A percentile compares a stretch with the other conserved stretches of the same genome.
phyloP scores from a whole-genome alignment of 768 basidiomycete genomes.

The Suillus cothurnatus region DNA sequence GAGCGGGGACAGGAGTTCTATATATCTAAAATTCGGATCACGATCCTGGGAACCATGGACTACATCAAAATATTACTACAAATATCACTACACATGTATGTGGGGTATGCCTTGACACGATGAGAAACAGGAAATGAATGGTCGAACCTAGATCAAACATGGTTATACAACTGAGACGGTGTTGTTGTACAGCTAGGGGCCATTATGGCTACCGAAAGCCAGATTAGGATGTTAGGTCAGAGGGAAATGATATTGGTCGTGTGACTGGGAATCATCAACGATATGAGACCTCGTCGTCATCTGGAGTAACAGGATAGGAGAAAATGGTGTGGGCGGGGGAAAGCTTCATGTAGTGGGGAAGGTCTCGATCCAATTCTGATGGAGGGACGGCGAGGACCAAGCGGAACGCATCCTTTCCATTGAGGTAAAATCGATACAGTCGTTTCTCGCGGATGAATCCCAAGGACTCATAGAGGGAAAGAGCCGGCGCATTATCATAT shows the following conservation, averaged over 20 bases:
- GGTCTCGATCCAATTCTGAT: constrained; percentile 25
- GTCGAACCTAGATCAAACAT: background rate
- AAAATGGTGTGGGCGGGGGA: constrained; percentile 21
- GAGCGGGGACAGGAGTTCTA: background rate
- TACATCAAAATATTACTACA: constrained; percentile 7
- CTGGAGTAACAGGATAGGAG: constrained; percentile 24
- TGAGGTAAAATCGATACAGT: constrained; percentile 93
- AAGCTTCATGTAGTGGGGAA: constrained; percentile 14
- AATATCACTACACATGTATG: constrained; percentile 7
- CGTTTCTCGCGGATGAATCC: constrained; percentile 97
- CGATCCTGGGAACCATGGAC: background rate
- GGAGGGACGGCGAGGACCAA: constrained; percentile 66
- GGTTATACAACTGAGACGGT: constrained; percentile 4
- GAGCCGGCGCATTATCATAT: constrained; percentile 85
- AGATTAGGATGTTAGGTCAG: constrained; percentile 1
- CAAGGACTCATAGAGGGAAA: constrained; percentile 87
- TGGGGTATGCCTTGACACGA: constrained; percentile 6
- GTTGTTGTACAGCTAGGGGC: constrained; percentile 1
- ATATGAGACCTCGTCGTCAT: constrained; percentile 26
- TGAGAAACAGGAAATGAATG: background rate
- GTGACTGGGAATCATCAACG: constrained; percentile 5
- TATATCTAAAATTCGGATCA: background rate
- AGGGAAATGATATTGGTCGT: background rate
- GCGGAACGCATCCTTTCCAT: constrained; percentile 94
- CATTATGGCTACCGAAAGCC: constrained; percentile 5